Conservation (phyloP, 2,329 filamentous ascomycete genomes). For the Neoascochyta sp. region DNA sequence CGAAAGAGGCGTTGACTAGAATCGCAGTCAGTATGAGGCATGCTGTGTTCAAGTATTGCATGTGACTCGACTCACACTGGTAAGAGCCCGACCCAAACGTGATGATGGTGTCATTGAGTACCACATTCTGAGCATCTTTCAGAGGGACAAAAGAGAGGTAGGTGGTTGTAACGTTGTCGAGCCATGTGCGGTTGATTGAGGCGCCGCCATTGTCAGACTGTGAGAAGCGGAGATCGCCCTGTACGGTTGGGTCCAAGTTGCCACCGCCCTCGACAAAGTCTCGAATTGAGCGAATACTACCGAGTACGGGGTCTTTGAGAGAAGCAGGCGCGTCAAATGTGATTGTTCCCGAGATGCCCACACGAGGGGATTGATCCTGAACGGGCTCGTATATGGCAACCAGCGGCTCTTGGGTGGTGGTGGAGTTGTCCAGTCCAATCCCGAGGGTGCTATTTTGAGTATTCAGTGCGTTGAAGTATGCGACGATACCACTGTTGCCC, state of each 20-base stretch:
- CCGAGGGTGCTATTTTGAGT: constrained; percentile 53
- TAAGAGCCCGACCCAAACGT: constrained; percentile 55
- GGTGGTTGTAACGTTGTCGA: constrained; percentile 59
- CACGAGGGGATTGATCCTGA: constrained; percentile 39
- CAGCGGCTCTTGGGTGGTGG: constrained; percentile 44
- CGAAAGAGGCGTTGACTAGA: constrained; percentile 53
- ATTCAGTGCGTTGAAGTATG: constrained; percentile 55
- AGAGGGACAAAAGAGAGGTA: constrained; percentile 46
- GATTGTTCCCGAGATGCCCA: constrained; percentile 54
- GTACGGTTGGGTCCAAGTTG: constrained; percentile 51
- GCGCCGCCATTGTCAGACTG: constrained; percentile 44
- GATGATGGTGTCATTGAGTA: constrained; percentile 34
- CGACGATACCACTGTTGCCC: constrained; percentile 59
- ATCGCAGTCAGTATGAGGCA: too few relatives aligned
- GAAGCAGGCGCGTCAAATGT: constrained; percentile 57
- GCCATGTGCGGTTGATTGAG: constrained; percentile 54
- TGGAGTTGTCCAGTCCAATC: constrained; percentile 52
- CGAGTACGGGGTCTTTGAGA: constrained; percentile 56
- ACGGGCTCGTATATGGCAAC: constrained; percentile 43
- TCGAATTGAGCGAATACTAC: constrained; percentile 60
- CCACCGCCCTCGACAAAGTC: constrained; percentile 58
- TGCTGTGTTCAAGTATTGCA: not conserved
- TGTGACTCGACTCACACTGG: constrained; percentile 28
- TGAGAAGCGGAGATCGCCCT: constrained; percentile 50
- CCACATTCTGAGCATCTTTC: constrained; percentile 30